Conservation (phyloP, 108 stramenopile genomes). For the Discostella pseudostelligera region DNA sequence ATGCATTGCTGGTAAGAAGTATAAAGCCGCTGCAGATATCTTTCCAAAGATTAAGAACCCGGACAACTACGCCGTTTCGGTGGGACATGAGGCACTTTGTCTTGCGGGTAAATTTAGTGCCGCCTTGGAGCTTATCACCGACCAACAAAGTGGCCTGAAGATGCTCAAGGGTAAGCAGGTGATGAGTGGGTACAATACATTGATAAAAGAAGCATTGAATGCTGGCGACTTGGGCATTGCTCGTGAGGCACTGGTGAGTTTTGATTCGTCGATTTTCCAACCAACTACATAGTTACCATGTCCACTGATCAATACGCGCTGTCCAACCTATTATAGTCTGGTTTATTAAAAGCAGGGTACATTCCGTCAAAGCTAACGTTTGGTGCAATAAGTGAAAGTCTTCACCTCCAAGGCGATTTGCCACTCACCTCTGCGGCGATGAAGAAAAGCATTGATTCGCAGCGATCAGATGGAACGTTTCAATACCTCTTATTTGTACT, state of each 20-base stretch:
- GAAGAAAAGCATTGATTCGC: conserved; percentile 15
- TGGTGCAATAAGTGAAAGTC: conserved; percentile 47
- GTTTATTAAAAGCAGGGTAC: conserved; percentile 57
- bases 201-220: conserved; percentile 50
- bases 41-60: conserved; percentile 67
- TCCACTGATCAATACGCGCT: not conserved
- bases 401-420: conserved; percentile 39
- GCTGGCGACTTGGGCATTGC: conserved; percentile 51
- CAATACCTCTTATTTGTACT: conserved; percentile 69
- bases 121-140: conserved; percentile 46
- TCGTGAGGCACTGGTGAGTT: conserved; percentile 50
- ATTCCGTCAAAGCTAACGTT: conserved; percentile 74
- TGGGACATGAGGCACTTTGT: conserved; percentile 66
- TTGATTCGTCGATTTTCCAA: not conserved
- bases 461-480: conserved; percentile 45
- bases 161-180: conserved; percentile 65
- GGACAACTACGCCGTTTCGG: conserved; percentile 69
- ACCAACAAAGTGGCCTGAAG: conserved; percentile 45
- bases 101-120: conserved; percentile 41
- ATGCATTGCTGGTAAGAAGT: conserved; percentile 61
- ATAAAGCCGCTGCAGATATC: conserved; percentile 63
- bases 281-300: not conserved
- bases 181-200: conserved; percentile 56
- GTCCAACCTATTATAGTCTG: conserved; percentile 20
- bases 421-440: conserved; percentile 20